Evolutionary conservation across 75 land plant genomes (phyloP), one percentile per base, ranked within the genome.

Genomic region (Adiantum capillusveneris): DNA sequence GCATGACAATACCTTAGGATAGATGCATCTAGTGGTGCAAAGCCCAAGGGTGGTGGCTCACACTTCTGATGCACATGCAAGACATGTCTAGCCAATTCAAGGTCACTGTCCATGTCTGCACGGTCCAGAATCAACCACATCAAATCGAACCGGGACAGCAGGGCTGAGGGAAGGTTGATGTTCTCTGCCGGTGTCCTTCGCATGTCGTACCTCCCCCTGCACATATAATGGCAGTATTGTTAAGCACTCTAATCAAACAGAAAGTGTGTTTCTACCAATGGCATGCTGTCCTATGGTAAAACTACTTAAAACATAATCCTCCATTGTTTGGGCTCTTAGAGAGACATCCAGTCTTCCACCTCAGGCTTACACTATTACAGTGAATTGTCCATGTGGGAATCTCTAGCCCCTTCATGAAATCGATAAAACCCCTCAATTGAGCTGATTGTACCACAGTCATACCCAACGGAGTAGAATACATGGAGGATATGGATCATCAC

Each of bases 181-280:
- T 93, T 93, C 62, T 93, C 98, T 31, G 98, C 98, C 44, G 98
- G 98, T 51, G 98, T 89, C 67, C 98, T 85, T 24, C 98, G 69
- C 64, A 93, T 75, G 66, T 93, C 98, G 64, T 93, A 93, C 75
- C 98, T 77, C 63, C 98, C 98, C 98, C 98, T 93, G 63, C 39
- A 63, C 26, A 65, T 30, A 65, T 30, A 46, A 24, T n/a, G 12
- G 52, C 29, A 62, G 19, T 67, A 53, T n/a, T n/a, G n/a, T n/a
- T n/a, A n/a, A n/a, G n/a, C n/a, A n/a, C n/a, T n/a, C n/a, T n/a
- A n/a, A n/a, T n/a, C n/a, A n/a, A n/a, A n/a, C n/a, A n/a, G n/a
- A n/a, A n/a, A n/a, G n/a, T n/a, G n/a, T n/a, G n/a, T n/a, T n/a
- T n/a, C n/a, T n/a, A n/a, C n/a, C n/a, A n/a, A n/a, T n/a, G n/a